phyloP scores from a whole-genome alignment of 2,329 filamentous ascomycete species.

The Sporothrix schenckii region DNA sequence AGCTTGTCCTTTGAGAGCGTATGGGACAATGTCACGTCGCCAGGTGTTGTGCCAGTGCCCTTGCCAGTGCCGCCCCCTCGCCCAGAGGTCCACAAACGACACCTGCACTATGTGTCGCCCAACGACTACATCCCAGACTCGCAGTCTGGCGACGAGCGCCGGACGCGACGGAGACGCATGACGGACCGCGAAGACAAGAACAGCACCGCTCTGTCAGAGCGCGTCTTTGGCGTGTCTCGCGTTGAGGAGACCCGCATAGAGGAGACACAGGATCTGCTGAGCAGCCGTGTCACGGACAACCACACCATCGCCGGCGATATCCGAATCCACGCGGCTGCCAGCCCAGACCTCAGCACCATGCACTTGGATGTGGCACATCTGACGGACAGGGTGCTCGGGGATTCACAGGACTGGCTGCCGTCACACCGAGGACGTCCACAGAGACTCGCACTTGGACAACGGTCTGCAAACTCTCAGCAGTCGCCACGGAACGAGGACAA shows the following conservation, averaged over 20 bases:
- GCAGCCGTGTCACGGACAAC: neutral
- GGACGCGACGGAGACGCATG: neutral
- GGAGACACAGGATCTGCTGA: neutral
- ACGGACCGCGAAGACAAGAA: neutral
- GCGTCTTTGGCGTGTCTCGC: neutral
- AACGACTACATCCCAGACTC: conserved; percentile 56
- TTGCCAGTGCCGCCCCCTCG: conserved; percentile 43
- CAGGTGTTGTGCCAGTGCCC: conserved; percentile 43
- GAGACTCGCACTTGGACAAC: conserved; percentile 22
- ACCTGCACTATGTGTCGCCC: conserved; percentile 28
- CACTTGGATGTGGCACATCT: neutral
- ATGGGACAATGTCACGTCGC: conserved; percentile 41
- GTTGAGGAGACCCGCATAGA: conserved; percentile 11
- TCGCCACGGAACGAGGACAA: neutral
- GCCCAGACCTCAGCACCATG: conserved; percentile 28
- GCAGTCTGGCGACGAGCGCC: conserved; percentile 45
- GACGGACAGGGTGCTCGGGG: neutral
- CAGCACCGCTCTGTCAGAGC: neutral
- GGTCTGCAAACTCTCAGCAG: conserved; percentile 27
- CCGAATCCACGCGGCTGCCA: neutral
- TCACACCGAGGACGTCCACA: neutral
- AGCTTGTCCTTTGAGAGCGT: conserved; percentile 43
- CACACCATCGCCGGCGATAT: neutral
- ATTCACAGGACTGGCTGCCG: conserved; percentile 5
- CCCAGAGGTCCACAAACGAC: conserved; percentile 35